Evolutionary conservation across 2,329 filamentous ascomycete genomes (phyloP).

Genomic region (Ceratocystis smalleyi): DNA sequence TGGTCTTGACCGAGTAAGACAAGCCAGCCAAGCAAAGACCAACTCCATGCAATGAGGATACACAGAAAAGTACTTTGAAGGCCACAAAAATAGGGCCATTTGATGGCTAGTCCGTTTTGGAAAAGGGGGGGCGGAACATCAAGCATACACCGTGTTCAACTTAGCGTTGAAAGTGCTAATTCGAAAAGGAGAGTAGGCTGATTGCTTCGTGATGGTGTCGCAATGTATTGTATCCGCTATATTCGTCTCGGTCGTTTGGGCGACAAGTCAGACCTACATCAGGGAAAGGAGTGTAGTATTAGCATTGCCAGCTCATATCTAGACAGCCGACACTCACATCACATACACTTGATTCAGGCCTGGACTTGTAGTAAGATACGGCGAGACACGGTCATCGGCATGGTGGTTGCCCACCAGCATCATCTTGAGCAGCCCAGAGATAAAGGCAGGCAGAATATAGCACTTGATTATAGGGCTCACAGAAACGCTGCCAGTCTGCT

Average conservation of each 20-base stretch:
- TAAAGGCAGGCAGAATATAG: not conserved
- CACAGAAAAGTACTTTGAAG: not conserved
- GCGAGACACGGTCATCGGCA: not conserved
- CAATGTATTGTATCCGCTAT: not conserved
- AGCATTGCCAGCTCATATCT: not conserved
- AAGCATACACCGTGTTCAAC: not conserved
- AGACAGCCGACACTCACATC: not conserved
- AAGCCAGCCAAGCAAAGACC: not conserved
- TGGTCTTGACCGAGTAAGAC: not conserved
- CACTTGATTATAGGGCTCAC: not conserved
- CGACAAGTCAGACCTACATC: not conserved
- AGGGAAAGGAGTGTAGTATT: not conserved
- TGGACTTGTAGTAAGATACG: not conserved
- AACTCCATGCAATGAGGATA: not conserved
- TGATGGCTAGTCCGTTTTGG: not conserved
- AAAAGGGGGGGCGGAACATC: not conserved
- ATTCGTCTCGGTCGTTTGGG: not conserved
- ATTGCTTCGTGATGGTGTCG: not conserved
- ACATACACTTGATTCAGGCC: not conserved
- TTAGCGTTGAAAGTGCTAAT: not conserved
- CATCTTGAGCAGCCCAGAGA: not conserved
- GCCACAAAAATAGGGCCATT: not conserved
- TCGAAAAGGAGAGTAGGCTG: not conserved
- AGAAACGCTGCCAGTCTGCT: too few relatives aligned
- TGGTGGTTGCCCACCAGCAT: not conserved